Evolutionary conservation across 140 eudicot species (phyloP).

Genomic region (Oenanthe javanica): DNA sequence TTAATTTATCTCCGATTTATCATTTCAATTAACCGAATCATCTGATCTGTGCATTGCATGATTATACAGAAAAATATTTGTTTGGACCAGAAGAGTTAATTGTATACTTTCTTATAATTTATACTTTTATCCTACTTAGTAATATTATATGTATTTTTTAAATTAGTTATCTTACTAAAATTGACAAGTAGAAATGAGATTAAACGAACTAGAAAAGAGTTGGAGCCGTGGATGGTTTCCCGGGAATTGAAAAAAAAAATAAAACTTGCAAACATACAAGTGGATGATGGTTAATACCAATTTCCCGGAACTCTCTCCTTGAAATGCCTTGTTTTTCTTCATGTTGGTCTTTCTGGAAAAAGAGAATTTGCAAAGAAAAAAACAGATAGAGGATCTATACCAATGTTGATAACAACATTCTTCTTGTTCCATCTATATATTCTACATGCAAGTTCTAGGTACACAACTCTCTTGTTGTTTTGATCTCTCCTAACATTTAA

Average conservation of each 20-base stretch:
- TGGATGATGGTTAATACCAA: neutral
- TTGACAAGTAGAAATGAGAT: too few species aligned
- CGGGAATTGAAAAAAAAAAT: neutral
- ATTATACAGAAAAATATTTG: too few species aligned
- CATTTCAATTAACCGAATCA: too few species aligned
- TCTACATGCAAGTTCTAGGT: neutral
- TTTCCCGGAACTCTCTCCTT: conserved; percentile 6
- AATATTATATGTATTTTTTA: too few species aligned
- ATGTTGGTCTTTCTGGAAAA: neutral
- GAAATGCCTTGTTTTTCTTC: neutral
- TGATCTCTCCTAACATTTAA: neutral
- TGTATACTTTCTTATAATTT: too few species aligned
- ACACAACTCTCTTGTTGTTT: neutral
- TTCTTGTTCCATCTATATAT: neutral
- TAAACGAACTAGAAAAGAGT: neutral
- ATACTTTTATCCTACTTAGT: too few species aligned
- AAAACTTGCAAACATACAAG: neutral
- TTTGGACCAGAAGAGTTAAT: too few species aligned
- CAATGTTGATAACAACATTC: neutral
- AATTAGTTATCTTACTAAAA: too few species aligned
- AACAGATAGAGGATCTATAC: neutral
- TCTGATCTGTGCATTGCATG: too few species aligned
- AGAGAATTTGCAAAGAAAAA: neutral
- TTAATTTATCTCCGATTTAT: too few species aligned
- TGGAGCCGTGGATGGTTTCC: neutral